Evolutionary conservation across 108 stramenopile species (phyloP), one percentile per base, ranked within the genome.

Genomic region (Pseudonitzschia multiseries): DNA sequence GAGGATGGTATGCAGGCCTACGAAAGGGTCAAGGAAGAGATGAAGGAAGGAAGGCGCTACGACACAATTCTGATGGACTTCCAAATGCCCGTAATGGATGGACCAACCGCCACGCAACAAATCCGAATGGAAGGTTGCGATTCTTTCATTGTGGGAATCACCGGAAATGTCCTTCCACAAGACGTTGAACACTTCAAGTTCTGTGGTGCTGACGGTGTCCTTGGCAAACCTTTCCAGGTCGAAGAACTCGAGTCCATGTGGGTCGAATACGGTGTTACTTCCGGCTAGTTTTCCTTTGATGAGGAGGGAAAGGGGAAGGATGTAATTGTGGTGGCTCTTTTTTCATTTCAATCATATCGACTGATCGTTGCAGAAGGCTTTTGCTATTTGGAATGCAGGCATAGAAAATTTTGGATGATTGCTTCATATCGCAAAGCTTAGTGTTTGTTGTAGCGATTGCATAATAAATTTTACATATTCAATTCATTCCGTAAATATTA

Each of bases 41-140:
- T 24, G 43, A 54, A 60, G 32, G 42, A 61, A 61, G 57, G 40
- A 41, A 31, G 60, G 32, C 43, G 70, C 2, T 66, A 66, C 32
- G 80, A 85, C 53, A 65, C 71, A 12, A 71, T 85, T 27, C 48
- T 85, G 26, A 74, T 82, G 69, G 81, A 82, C 44, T 75, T 74
- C 61, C 73, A 82, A 52, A 82, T 82, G 81, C 81, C 81, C 8
- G 62, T 74, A 12, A 66, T 79, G 73, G 69, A 82, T 65, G 81
- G 81, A 29, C 81, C 81, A 17, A 75, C 48, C 29, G 72, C 81
- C 21, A 52, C 78, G 21, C 43, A 70, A 24, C 17, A 52, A 53
- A 79, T 82, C 24, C 74, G 82, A 20, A 41, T 62, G 28, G 29
- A 79, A 74, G 82, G 78, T 3, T 65, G 54, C 54, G 79, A 79